Conservation (phyloP, 352 stramenopile genomes). For the Phytophthora kernoviae region DNA sequence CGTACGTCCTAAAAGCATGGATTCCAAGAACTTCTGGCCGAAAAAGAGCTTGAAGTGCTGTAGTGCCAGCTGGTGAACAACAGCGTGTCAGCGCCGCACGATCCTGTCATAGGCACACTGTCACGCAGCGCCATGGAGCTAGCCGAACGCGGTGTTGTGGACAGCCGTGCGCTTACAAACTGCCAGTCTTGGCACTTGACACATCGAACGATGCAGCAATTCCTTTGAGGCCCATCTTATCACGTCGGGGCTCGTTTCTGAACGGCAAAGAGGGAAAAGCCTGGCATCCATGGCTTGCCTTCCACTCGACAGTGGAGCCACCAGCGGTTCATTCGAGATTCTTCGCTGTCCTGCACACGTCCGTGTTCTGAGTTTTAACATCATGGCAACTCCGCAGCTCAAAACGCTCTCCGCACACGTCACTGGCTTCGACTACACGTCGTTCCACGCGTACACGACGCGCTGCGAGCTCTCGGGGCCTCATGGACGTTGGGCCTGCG, state of each 20-base stretch:
- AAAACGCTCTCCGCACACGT: constrained; percentile 45
- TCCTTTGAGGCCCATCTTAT: neutral
- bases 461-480: constrained; percentile 30
- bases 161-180: neutral
- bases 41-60: too few species aligned
- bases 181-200: neutral
- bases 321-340: constrained; percentile 36
- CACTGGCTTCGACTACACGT: constrained; percentile 44
- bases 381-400: constrained; percentile 23
- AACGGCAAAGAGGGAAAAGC: constrained; percentile 3
- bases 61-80: too few species aligned
- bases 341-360: constrained; percentile 20
- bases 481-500: constrained; percentile 50
- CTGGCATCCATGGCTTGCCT: constrained; percentile 2
- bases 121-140: too few species aligned
- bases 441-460: constrained; percentile 58
- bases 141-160: too few species aligned
- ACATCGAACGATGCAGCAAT: constrained; percentile 5
- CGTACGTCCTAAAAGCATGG: too few species aligned
- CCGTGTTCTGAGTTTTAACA: neutral
- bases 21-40: too few species aligned
- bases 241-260: neutral
- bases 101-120: too few species aligned
- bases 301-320: too few species aligned
- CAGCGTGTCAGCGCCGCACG: too few species aligned